Conservation (phyloP, 2,329 filamentous ascomycete genomes). For the Cercospora berteroae region DNA sequence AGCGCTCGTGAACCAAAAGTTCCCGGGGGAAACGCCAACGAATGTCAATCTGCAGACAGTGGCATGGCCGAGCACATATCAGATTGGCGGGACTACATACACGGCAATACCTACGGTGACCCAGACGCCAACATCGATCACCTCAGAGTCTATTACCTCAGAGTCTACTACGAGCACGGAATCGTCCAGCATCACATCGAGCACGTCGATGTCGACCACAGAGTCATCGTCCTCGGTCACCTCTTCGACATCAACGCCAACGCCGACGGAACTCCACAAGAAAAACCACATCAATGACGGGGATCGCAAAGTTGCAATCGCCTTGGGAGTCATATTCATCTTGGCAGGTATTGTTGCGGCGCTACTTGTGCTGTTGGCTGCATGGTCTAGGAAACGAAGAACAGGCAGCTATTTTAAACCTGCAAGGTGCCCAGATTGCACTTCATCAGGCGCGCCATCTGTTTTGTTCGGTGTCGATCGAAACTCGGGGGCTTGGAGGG, state of each 20-base stretch:
- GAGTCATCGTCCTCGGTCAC: neutral
- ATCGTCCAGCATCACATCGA: neutral
- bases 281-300: conserved; percentile 1
- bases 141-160: neutral
- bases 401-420: conserved; percentile 15
- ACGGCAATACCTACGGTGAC: conserved; percentile 2
- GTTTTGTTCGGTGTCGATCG: neutral
- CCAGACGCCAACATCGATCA: neutral
- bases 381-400: conserved; percentile 12
- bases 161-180: neutral
- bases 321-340: conserved; percentile 11
- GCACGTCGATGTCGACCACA: neutral
- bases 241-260: neutral
- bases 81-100: conserved; percentile 8
- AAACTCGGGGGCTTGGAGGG: conserved; percentile 5
- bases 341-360: neutral
- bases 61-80: conserved; percentile 9
- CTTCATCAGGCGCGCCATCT: neutral
- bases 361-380: neutral
- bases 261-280: neutral
- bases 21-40: neutral
- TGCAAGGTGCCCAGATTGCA: conserved; percentile 13
- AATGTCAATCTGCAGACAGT: conserved; percentile 8
- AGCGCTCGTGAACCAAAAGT: conserved; percentile 4
- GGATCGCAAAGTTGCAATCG: conserved; percentile 13